Evolutionary conservation across 2,329 filamentous ascomycete species (phyloP), one percentile per base, ranked within the genome.

Genomic region (Thelonectria discophora): DNA sequence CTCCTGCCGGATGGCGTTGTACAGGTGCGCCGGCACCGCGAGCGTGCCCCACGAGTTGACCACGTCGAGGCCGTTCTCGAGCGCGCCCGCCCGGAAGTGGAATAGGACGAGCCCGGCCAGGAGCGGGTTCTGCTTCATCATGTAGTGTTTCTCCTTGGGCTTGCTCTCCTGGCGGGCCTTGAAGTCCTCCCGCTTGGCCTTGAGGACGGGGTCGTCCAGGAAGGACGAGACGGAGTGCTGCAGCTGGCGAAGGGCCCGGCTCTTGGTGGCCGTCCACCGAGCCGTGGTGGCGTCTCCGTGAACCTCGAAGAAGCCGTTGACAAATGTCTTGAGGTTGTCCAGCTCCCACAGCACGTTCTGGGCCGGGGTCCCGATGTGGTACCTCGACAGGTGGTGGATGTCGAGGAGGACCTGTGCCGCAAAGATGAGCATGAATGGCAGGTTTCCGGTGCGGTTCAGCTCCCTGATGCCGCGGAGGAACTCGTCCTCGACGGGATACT

Each of bases 351-450:
- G 66, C 6, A 67, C 39, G 3, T 50, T 52, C 13, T 61, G 40
- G 37, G 68, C 69, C 1, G 60, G 46, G 10, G 46, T 34, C n/a
- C 27, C 7, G 55, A 34, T 13, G 60, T 58, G 1, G 49, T 11
- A 59, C 13, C 75, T 62, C 2, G 80, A 63, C 3, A 63, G 54
- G 56, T 79, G 73, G 13, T 78, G 74, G 34, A 80, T 76, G 43
- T 82, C 80, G 4, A 82, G 74, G 58, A 77, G 78, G 11, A 79
- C 58, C 48, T 82, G 79, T 5, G 74, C 69, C 9, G 77, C 78
- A 56, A 81, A 82, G 1, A 76, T 68, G 9, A 77, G 68, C 60
- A 72, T 76, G 40, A 81, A 73, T 0, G 79, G 68, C 2, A 79
- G 55, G 5, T 73, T 46, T 2, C 60, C 47, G 0, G 74, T 79